Evolutionary conservation across 352 stramenopile species (phyloP).

Genomic region (Globisporangium yorkense): DNA sequence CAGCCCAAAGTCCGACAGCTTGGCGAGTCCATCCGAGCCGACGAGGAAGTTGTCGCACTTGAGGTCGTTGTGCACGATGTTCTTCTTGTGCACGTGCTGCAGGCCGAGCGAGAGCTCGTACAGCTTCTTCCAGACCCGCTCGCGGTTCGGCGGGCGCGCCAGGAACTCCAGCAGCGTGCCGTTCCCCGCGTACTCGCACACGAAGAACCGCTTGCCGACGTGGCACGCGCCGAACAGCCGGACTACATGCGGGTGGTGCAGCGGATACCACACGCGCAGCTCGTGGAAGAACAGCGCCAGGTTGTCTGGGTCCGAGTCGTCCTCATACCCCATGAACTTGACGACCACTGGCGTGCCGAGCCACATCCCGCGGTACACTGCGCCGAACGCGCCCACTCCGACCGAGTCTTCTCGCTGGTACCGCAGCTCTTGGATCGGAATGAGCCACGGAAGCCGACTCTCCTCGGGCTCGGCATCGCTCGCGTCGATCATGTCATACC

Average conservation of each 20-base stretch:
- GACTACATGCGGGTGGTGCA: slow-evolving; percentile 7
- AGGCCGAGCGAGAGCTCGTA: slow-evolving; percentile 8
- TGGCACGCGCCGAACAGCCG: slow-evolving; percentile 1
- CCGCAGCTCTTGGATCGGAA: neutral
- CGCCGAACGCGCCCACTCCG: neutral
- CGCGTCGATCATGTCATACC: neutral
- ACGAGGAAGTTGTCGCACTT: slow-evolving; percentile 2
- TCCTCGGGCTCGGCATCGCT: neutral
- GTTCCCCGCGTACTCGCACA: neutral
- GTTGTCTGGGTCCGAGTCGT: neutral
- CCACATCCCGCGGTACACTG: slow-evolving; percentile 1
- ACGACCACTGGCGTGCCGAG: neutral
- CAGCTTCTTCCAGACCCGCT: slow-evolving; percentile 5
- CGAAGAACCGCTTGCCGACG: neutral
- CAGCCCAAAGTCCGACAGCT: slow-evolving; percentile 7
- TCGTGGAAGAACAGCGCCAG: slow-evolving; percentile 1
- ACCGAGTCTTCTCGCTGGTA: neutral
- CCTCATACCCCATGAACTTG: slow-evolving; percentile 4
- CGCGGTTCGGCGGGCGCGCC: neutral
- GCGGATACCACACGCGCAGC: slow-evolving; percentile 3
- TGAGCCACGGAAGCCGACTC: neutral
- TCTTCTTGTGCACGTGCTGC: neutral
- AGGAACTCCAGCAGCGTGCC: neutral
- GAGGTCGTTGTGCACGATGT: no score
- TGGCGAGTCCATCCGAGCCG: neutral